These are phyloP conservation scores for Penicillium crystallinum DNA, from an alignment of 495 filamentous ascomycete species.

Conservation along the genomic window DNA sequence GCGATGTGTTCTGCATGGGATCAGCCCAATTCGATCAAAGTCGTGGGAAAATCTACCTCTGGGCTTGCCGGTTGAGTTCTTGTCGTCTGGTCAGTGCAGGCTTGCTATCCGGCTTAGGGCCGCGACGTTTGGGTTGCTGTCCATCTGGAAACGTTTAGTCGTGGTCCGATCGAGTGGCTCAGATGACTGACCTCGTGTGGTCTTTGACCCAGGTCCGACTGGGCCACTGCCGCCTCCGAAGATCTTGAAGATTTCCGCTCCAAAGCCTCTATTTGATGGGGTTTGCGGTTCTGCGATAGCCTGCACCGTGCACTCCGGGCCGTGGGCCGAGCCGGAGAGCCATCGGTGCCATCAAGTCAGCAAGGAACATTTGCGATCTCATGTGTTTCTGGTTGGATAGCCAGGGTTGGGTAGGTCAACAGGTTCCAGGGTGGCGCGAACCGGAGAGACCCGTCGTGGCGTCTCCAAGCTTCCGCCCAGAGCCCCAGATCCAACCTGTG, in stretches of 20 bases:
- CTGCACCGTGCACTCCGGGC: slow-evolving; percentile 13
- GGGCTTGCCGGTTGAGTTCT: slow-evolving; percentile 92
- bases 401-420: neutral
- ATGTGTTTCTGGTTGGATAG: too few species aligned
- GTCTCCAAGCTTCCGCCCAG: neutral
- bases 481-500: neutral
- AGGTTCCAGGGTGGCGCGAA: neutral
- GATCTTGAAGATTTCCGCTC: slow-evolving; percentile 35
- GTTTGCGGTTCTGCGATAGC: slow-evolving; percentile 22
- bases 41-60: slow-evolving; percentile 57
- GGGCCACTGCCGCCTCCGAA: slow-evolving; percentile 18
- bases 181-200: slow-evolving; percentile 30
- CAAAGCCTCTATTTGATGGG: slow-evolving; percentile 22
- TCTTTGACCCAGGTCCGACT: slow-evolving; percentile 13
- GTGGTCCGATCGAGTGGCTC: neutral
- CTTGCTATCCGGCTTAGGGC: slow-evolving; percentile 95
- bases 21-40: slow-evolving; percentile 5
- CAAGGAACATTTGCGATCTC: too few species aligned
- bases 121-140: slow-evolving; percentile 78
- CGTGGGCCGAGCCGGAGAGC: slow-evolving; percentile 8
- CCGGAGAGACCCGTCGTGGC: neutral
- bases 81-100: slow-evolving; percentile 90
- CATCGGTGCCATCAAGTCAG: slow-evolving; percentile 4
- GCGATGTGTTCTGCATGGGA: slow-evolving; percentile 70
- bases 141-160: slow-evolving; percentile 53